A percentile compares a stretch with the other conserved stretches of the same genome.
phyloP scores from a whole-genome alignment of 768 basidiomycete species.

The Mycena belliarum region DNA sequence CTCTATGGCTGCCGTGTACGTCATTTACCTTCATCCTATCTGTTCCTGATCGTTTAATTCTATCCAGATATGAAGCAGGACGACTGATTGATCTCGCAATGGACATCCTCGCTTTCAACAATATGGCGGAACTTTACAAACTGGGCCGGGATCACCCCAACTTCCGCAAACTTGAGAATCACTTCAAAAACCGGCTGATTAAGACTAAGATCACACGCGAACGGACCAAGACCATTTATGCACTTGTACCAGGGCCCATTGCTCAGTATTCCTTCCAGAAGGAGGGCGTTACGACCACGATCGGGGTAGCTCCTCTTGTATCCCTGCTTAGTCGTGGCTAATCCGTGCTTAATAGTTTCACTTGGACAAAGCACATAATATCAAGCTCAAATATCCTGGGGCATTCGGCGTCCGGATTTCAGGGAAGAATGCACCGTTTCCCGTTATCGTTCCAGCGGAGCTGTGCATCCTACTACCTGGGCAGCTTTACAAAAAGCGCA shows the following conservation, averaged over 20 bases:
- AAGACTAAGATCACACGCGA: slow-evolving; percentile 28
- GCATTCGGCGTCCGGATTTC: slow-evolving; percentile 41
- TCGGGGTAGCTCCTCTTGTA: slow-evolving; percentile 35
- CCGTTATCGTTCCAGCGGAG: slow-evolving; percentile 51
- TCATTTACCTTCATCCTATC: not conserved
- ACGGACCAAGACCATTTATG: slow-evolving; percentile 36
- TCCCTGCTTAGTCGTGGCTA: not conserved
- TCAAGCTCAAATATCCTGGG: slow-evolving; percentile 33
- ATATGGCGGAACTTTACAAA: slow-evolving; percentile 34
- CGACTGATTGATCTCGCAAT: slow-evolving; percentile 35
- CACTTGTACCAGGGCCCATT: slow-evolving; percentile 35
- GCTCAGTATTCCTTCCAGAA: slow-evolving; percentile 42
- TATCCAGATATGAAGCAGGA: slow-evolving; percentile 32
- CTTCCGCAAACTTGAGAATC: slow-evolving; percentile 35
- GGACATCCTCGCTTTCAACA: slow-evolving; percentile 22
- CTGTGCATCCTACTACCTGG: slow-evolving; percentile 44
- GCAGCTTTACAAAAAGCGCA: slow-evolving; percentile 49
- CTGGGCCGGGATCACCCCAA: slow-evolving; percentile 9
- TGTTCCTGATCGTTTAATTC: not conserved
- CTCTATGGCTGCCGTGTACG: slow-evolving; percentile 46
- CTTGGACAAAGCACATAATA: slow-evolving; percentile 33
- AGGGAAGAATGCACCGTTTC: slow-evolving; percentile 25
- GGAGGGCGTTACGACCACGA: slow-evolving; percentile 36
- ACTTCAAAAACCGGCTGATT: slow-evolving; percentile 38
- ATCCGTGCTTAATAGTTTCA: slow-evolving; percentile 42